Evolutionary conservation across 2,329 filamentous ascomycete genomes (phyloP).

Genomic region (Aspergillus nomiae): DNA sequence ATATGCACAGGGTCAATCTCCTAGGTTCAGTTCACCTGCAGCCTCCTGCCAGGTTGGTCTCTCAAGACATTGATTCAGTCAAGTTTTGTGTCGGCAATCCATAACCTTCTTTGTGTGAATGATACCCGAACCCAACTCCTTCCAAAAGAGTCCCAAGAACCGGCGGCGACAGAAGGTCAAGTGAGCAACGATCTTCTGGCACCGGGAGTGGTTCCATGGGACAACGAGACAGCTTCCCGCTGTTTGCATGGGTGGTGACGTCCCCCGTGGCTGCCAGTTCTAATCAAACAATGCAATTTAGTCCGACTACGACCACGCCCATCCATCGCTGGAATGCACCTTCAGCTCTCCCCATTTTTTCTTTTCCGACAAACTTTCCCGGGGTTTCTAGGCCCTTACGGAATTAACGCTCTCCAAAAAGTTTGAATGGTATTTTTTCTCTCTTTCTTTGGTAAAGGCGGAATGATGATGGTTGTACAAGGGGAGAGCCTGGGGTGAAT

Average conservation of each 20-base stretch:
- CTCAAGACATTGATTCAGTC: background rate
- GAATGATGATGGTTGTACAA: background rate
- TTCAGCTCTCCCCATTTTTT: background rate
- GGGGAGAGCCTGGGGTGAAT: background rate
- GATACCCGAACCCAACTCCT: background rate
- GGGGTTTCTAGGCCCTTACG: background rate
- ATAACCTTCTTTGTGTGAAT: background rate
- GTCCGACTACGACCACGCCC: background rate
- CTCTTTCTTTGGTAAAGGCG: background rate
- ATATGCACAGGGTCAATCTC: background rate
- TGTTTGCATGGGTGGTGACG: slow-evolving; percentile 8
- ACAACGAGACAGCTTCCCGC: slow-evolving; percentile 11
- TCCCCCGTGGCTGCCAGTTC: slow-evolving; percentile 3
- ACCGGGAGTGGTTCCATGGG: slow-evolving; percentile 19
- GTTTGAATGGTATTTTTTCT: background rate
- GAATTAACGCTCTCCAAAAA: background rate
- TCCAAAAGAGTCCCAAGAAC: background rate
- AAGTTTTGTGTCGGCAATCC: background rate
- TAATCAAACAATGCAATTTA: background rate
- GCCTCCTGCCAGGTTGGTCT: background rate
- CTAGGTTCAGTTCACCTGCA: background rate
- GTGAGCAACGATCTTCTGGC: slow-evolving; percentile 12
- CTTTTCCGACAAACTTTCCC: background rate
- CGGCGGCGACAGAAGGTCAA: slow-evolving; percentile 11
- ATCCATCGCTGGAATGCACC: background rate